A percentile compares a stretch with the other conserved stretches of the same genome.
These are phyloP conservation scores for Elaeis oleifera DNA, from an alignment of 202 grass and related monocot genomes.

Conservation along the genomic window DNA sequence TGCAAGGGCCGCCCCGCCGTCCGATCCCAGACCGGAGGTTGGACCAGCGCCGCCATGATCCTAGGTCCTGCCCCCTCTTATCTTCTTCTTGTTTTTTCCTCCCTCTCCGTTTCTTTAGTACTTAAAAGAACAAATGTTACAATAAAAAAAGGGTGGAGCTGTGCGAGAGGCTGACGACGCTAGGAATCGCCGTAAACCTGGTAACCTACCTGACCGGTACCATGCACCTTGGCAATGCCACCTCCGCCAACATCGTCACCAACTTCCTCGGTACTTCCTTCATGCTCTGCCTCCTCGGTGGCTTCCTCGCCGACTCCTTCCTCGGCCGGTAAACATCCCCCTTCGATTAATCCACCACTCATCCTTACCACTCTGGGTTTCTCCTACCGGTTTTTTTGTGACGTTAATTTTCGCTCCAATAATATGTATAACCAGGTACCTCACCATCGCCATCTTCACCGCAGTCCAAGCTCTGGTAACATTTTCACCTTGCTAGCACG, in stretches of 20 bases:
- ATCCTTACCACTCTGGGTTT: background rate
- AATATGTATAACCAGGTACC: constrained; percentile 20
- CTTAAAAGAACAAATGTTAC: too few species aligned
- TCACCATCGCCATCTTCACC: constrained; percentile 57
- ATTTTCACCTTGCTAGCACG: too few species aligned
- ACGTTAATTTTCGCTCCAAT: too few species aligned
- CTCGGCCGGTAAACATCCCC: constrained; percentile 30
- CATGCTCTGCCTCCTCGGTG: constrained; percentile 68
- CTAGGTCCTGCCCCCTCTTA: constrained; percentile 28
- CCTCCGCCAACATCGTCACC: constrained; percentile 52
- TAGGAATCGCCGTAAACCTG: constrained; percentile 62
- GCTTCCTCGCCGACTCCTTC: constrained; percentile 61
- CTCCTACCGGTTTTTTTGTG: background rate
- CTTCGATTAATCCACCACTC: background rate
- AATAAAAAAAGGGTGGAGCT: constrained; percentile 31
- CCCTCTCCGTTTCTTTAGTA: background rate
- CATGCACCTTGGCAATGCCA: constrained; percentile 63
- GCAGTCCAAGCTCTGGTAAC: constrained; percentile 42
- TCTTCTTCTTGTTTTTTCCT: background rate
- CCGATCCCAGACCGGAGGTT: constrained; percentile 50
- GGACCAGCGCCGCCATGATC: constrained; percentile 71
- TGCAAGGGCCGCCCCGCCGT: constrained; percentile 60
- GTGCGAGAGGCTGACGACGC: constrained; percentile 58
- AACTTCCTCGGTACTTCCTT: constrained; percentile 74
- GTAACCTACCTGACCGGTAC: constrained; percentile 59